phyloP scores from a whole-genome alignment of 2,329 filamentous ascomycete species.

The Blumeriella jaapii region DNA sequence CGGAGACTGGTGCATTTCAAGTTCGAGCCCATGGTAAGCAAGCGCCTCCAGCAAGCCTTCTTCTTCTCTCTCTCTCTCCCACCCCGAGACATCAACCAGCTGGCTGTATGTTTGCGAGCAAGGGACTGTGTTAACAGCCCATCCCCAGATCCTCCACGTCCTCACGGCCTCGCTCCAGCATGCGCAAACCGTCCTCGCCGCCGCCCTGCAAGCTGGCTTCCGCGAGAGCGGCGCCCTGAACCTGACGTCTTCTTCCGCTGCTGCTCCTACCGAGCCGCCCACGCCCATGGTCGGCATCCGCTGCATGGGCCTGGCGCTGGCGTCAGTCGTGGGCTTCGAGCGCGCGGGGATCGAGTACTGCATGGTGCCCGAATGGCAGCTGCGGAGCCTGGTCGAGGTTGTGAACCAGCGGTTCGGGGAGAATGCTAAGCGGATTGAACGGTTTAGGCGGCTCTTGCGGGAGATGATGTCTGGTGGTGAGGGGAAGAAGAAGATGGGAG shows the following conservation, averaged over 20 bases:
- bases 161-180: conserved; percentile 63
- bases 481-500: conserved; percentile 22
- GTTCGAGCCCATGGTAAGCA: conserved; percentile 94
- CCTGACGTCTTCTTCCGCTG: conserved; percentile 28
- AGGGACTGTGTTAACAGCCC: too few species aligned
- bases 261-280: conserved; percentile 12
- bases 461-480: conserved; percentile 10
- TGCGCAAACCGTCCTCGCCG: conserved; percentile 64
- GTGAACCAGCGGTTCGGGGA: conserved; percentile 64
- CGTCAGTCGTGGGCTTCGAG: conserved; percentile 61
- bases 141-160: conserved; percentile 75
- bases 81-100: too few species aligned
- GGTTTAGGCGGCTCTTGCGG: conserved; percentile 45
- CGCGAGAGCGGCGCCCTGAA: conserved; percentile 80
- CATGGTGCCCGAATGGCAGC: conserved; percentile 55
- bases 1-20: conserved; percentile 67
- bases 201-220: conserved; percentile 73
- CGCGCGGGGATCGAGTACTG: conserved; percentile 33
- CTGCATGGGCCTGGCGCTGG: conserved; percentile 70
- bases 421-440: conserved; percentile 54
- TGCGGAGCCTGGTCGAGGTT: conserved; percentile 54
- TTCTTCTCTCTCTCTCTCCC: too few species aligned
- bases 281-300: conserved; percentile 76
- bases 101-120: too few species aligned
- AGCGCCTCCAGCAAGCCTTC: too few species aligned